phyloP scores from a whole-genome alignment of 768 basidiomycete genomes.

The Calocera viscosa region DNA sequence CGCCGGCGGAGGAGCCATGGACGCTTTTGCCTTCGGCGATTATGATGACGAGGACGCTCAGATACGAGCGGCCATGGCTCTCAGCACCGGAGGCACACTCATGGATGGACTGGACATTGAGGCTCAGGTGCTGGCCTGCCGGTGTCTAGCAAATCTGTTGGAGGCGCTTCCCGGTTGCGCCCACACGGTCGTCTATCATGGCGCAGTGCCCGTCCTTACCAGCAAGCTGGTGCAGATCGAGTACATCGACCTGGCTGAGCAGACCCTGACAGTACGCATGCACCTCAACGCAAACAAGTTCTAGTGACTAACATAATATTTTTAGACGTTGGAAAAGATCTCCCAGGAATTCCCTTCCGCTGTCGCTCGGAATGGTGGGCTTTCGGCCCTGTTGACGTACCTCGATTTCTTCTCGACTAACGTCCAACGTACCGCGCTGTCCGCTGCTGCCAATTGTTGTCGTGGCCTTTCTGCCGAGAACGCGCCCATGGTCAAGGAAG shows the following conservation, averaged over 20 bases:
- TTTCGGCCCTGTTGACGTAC: conserved; percentile 84
- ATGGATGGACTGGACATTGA: conserved; percentile 38
- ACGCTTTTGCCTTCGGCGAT: conserved; percentile 11
- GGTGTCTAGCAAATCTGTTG: conserved; percentile 96
- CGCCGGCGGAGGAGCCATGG: conserved; percentile 16
- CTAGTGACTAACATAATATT: conserved; percentile 20
- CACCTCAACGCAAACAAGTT: conserved; percentile 1
- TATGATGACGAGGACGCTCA: conserved; percentile 64
- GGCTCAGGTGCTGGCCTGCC: conserved; percentile 89
- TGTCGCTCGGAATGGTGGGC: conserved; percentile 90
- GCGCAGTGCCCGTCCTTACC: conserved; percentile 96
- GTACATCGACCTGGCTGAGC: conserved; percentile 96
- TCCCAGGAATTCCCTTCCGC: conserved; percentile 94
- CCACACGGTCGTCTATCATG: conserved; percentile 95
- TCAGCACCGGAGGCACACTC: conserved; percentile 39
- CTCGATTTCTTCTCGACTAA: conserved; percentile 98
- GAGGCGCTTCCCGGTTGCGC: conserved; percentile 96
- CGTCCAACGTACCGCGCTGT: conserved; percentile 90
- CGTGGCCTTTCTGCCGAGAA: conserved; percentile 81
- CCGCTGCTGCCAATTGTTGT: conserved; percentile 95
- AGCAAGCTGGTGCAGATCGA: conserved; percentile 94
- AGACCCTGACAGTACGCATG: conserved; percentile 81
- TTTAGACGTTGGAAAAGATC: conserved; percentile 92
- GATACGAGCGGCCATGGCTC: conserved; percentile 73
- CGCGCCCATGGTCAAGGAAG: conserved; percentile 75